Base-by-base conservation (phyloP, 768 basidiomycete genomes). In the Trametes gibbosa region DNA sequence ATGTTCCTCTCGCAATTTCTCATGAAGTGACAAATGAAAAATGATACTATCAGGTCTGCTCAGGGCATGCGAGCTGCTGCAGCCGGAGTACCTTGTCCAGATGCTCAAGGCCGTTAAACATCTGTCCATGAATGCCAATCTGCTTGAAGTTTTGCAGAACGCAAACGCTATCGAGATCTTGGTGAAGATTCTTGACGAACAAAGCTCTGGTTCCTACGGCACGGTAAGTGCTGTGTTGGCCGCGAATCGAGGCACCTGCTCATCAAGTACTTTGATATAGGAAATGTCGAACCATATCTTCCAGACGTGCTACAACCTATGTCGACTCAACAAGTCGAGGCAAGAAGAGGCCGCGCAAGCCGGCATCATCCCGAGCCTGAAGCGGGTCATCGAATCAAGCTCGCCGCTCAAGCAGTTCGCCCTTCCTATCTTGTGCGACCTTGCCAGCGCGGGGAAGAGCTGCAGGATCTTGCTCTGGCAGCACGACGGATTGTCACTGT, bases 281-380 rank as follows among this genome's bases (percentile, higher is more conserved):
- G 96, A 99, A 83, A 90, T 98, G 73, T 89, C 92, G 50, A 98
- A 98, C 63, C 94, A 98, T 66, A 86, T 97, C 59, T 95, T 98
- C 81, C 95, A 97, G 74, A 94, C 95, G 2, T 93, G 95, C 68
- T 98, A 92, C 78, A 96, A 96, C 65, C 86, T 99, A 17, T 98
- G 95, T 70, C 85, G 95, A 6, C 77, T 99, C 59, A 95, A 95
- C 75, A 97, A 97, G 74, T 84, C 86, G 2, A 80, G 97, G 50
- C 96, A 98, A 72, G 97, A 98, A 73, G 97, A 98, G 72, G 95
- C 97, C 13, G 96, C 95, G 1, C 89, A 95, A 68, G 93, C 93
- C 8, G 96, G 95, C 12, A 93, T 97, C 57, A 87, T 99, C 24
- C 95, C 97, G 2, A 84, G 90, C 65, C 81, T 99, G 41, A 91